These are phyloP conservation scores for Sporothrix mexicana DNA, from an alignment of 2,329 filamentous ascomycete genomes.

Conservation along the genomic window DNA sequence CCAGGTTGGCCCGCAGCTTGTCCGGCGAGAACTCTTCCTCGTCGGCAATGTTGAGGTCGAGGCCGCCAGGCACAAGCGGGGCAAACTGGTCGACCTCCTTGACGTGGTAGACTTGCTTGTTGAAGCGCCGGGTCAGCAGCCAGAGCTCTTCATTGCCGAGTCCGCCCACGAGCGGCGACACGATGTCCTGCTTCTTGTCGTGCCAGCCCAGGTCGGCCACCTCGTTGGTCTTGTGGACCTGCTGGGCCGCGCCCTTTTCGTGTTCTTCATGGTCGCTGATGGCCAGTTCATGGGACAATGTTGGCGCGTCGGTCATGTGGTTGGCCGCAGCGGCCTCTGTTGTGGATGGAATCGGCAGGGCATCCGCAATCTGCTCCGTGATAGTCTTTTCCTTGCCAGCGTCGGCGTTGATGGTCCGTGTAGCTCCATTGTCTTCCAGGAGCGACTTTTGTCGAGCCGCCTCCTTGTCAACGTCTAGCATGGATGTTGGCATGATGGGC, in stretches of 20 bases:
- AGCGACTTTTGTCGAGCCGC: conserved; percentile 22
- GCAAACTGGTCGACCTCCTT: conserved; percentile 60
- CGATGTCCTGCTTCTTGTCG: conserved; percentile 60
- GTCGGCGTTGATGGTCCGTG: background rate
- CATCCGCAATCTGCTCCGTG: conserved; percentile 5
- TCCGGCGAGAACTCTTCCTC: conserved; percentile 86
- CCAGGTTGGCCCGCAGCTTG: conserved; percentile 77
- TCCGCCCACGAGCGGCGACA: conserved; percentile 67
- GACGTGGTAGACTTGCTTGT: conserved; percentile 72
- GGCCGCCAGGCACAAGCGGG: conserved; percentile 64
- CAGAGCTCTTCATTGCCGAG: conserved; percentile 74
- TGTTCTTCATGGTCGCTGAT: conserved; percentile 47
- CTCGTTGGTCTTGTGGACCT: conserved; percentile 57
- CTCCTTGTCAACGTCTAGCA: conserved; percentile 27
- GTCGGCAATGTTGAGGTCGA: conserved; percentile 81
- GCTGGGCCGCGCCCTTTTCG: conserved; percentile 54
- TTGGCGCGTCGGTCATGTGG: conserved; percentile 33
- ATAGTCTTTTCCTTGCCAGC: background rate
- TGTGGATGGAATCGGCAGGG: conserved; percentile 7
- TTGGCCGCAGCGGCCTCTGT: background rate
- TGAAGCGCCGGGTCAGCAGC: conserved; percentile 73
- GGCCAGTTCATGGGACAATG: conserved; percentile 53
- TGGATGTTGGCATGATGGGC: conserved; percentile 2
- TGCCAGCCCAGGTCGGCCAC: conserved; percentile 75
- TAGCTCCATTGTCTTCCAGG: conserved; percentile 17